Base-by-base conservation (phyloP, 2,329 filamentous ascomycete species). In the Byssochlamys sp. region DNA sequence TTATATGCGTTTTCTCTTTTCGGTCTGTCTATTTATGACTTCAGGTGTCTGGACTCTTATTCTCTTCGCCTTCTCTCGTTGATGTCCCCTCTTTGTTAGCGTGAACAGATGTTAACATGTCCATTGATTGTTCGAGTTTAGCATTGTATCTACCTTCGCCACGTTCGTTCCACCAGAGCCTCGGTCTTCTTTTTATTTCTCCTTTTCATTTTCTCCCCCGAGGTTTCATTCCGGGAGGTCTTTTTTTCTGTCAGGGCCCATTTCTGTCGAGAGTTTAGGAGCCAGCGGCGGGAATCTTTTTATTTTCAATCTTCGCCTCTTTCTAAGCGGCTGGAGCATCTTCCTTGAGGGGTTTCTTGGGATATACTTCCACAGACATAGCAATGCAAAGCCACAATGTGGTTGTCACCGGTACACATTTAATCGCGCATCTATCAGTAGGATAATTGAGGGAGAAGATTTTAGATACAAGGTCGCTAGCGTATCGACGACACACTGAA, bases 1-100 rank as follows among this genome's bases (percentile, higher is more conserved):
- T 59, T 61, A 71, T 67, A 71, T 68, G 69, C 71, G 69, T 69
- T 61, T 19, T 71, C 65, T 70, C 70, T 71, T 58, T 63, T 66
- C 63, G 62, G 60, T 61, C 59, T 63, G 61, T 66, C 27, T 51
- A 51, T 51, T 51, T 27, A 28, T 12, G 27, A 51, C 27, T 28
- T 28, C 19, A 26, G 67, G 67, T 68, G 68, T 63, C 49, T 51
- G 49, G 25, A 28, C 24, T 51, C 66, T 71, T 62, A 61, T 65
- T 66, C 61, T 66, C 56, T 57, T 70, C 70, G 64, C 65, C 66
- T 66, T 69, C 69, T 60, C 66, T 72, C 69, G 48, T 70, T 72
- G 54, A 68, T 66, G 65, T 65, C 62, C 61, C 61, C 60, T 67
- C 68, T 62, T 29, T 29, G 7, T 29, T 64, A 59, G 62, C 61